These are phyloP conservation scores for Gastroboletus turbinatus DNA, from an alignment of 1,284 basidiomycete species.

Conservation along the genomic window DNA sequence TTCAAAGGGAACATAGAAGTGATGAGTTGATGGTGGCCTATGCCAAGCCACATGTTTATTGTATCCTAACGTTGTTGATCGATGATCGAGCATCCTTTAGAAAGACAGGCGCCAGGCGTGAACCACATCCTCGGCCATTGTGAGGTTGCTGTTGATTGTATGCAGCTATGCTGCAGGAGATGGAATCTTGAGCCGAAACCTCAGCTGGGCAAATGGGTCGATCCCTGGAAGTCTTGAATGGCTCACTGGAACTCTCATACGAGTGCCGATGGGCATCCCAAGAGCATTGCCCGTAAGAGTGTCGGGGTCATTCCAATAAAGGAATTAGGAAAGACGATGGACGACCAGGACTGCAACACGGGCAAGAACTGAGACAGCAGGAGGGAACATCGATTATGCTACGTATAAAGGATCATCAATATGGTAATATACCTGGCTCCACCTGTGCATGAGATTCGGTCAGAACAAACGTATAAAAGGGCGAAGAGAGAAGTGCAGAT, in stretches of 20 bases:
- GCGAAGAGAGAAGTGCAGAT: background rate
- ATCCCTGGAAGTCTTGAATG: background rate
- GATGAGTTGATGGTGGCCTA: slow-evolving; percentile 35
- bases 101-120: background rate
- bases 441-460: slow-evolving; percentile 1
- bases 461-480: background rate
- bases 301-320: background rate
- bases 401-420: background rate
- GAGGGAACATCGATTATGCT: background rate
- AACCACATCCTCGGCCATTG: background rate
- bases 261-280: background rate
- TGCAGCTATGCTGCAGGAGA: background rate
- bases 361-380: background rate
- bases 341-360: background rate
- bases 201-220: background rate
- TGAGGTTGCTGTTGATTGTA: background rate
- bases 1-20: slow-evolving; percentile 29
- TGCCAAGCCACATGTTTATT: background rate
- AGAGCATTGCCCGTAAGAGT: too few species aligned
- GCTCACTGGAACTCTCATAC: background rate
- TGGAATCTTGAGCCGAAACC: background rate
- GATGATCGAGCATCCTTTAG: slow-evolving; percentile 31
- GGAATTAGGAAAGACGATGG: background rate
- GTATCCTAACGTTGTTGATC: too few species aligned
- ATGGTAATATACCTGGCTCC: background rate